Evolutionary conservation across 495 filamentous ascomycete species (phyloP), one percentile per base, ranked within the genome.

Genomic region (Filosporella fistucella): DNA sequence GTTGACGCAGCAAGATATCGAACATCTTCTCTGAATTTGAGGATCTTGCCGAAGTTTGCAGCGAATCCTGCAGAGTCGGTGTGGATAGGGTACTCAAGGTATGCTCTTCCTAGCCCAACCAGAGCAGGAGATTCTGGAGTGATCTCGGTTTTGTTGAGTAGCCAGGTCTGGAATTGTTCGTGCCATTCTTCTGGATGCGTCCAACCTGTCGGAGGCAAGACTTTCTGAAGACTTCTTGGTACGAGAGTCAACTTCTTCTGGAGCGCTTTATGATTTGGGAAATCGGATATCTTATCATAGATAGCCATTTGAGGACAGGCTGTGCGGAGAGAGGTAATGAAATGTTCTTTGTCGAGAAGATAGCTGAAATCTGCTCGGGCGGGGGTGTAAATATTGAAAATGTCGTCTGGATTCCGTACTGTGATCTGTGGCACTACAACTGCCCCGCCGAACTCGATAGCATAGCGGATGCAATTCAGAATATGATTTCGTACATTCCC

Each of bases 401-500:
- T 33, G 14, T 45, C 42, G 32, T 5, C 36, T 14, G 21, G n/a
- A 55, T 17, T n/a, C 36, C 42, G 30, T 45, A 55, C 7, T 18
- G 44, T 11, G 49, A 55, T 52, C 7, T 38, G 47, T 3, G 56
- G 56, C 6, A 58, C 22, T 17, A 56, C 42, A 18, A 54, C 22
- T 30, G 30, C 45, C 30, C 40, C 59, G 26, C 59, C 59, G 11
- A 47, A 55, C 17, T 40, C 45, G 17, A 62, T 59, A 10, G 59
- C 54, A 49, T 58, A 62, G 1, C 56, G 52, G 1, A 59, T 45
- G 42, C 59, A 62, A 28, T 51, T 55, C 17, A 58, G 29, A 16
- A 58, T 55, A 10, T 47, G 52, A 26, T 55, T 58, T 18, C 51
- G 35, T 16, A 58, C 35, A 7, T 52, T 48, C 14, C 47, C 56